Percentiles rank a stretch among this genome's conserved stretches.
Conservation (phyloP, 257 asterid species). For the Solanum chiquidenum region DNA sequence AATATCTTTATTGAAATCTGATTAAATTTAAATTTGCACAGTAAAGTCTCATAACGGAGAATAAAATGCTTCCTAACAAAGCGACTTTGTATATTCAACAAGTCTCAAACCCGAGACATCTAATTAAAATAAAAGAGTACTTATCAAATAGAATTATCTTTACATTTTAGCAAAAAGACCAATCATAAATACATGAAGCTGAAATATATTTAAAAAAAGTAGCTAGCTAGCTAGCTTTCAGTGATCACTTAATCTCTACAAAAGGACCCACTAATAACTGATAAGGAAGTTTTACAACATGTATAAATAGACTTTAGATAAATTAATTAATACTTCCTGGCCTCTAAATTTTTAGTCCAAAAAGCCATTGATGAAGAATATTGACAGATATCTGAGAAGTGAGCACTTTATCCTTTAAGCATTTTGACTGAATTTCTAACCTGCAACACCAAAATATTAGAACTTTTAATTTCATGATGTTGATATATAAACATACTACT, state of each 20-base stretch:
- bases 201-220: background rate
- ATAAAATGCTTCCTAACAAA: background rate
- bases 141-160: background rate
- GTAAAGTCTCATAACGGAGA: background rate
- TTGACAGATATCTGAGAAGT: constrained; percentile 28
- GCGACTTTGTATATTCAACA: background rate
- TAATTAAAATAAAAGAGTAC: background rate
- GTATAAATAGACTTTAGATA: background rate
- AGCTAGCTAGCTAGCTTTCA: background rate
- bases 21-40: background rate
- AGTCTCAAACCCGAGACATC: background rate
- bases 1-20: no score
- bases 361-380: background rate
- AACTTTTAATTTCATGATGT: background rate
- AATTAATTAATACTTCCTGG: background rate
- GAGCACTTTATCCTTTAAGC: constrained; percentile 16
- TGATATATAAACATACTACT: background rate
- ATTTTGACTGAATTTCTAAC: background rate
- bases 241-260: background rate
- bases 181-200: background rate
- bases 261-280: background rate
- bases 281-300: background rate
- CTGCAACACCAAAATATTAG: background rate
- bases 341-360: background rate
- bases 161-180: background rate